These are phyloP conservation scores for Truncatella angustata DNA, from an alignment of 2,329 filamentous ascomycete genomes.

Conservation along the genomic window DNA sequence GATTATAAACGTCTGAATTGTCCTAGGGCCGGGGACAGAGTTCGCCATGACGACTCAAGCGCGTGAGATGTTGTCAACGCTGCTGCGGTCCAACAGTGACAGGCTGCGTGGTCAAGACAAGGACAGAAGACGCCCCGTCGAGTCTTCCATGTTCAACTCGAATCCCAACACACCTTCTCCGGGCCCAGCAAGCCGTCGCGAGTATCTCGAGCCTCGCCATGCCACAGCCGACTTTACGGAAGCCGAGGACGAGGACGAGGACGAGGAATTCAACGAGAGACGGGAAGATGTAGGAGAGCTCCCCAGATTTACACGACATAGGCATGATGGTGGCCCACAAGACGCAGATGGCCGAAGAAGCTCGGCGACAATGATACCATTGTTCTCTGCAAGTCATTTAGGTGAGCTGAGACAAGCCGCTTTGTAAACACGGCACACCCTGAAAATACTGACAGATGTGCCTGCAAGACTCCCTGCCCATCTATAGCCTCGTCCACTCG, in stretches of 20 bases:
- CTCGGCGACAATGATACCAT: constrained; percentile 54
- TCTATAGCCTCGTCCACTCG: constrained; percentile 87
- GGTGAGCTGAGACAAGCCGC: constrained; percentile 45
- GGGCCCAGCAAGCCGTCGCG: constrained; percentile 23
- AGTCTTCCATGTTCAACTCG: constrained; percentile 21
- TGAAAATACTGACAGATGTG: background rate
- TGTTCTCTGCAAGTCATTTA: constrained; percentile 77
- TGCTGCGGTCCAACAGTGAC: constrained; percentile 26
- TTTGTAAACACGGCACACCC: background rate
- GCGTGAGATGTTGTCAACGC: constrained; percentile 30
- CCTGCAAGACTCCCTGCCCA: constrained; percentile 71
- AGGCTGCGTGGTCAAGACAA: too few species aligned
- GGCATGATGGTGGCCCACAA: constrained; percentile 26
- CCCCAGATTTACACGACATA: constrained; percentile 28
- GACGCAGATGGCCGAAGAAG: constrained; percentile 27
- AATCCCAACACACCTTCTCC: constrained; percentile 25
- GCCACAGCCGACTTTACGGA: constrained; percentile 66
- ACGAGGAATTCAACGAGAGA: constrained; percentile 38
- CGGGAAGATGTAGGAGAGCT: constrained; percentile 26
- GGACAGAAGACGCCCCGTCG: constrained; percentile 18
- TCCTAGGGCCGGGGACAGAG: constrained; percentile 13
- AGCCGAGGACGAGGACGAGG: constrained; percentile 55
- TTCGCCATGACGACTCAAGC: constrained; percentile 24
- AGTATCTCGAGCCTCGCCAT: constrained; percentile 43
- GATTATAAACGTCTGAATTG: constrained; percentile 3